Conservation (phyloP, 106 monocot genomes). For the Agapanthus africanus region DNA sequence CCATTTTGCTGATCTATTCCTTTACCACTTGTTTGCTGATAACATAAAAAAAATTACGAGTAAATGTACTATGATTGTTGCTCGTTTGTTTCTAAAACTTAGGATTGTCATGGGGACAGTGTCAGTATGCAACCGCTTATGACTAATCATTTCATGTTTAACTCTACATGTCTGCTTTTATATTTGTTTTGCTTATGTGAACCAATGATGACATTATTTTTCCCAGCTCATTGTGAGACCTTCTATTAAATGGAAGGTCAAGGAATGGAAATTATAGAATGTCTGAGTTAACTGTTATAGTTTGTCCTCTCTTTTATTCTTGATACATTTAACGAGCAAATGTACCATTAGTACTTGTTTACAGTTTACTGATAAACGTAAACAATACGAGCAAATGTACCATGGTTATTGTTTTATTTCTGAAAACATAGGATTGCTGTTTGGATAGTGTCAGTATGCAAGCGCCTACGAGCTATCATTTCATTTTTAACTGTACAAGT, state of each 20-base stretch:
- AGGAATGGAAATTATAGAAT: constrained; percentile 10
- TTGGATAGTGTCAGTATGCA: no score
- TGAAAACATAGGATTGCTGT: no score
- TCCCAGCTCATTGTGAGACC: constrained; percentile 33
- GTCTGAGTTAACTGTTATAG: constrained; percentile 14
- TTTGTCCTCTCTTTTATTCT: not conserved
- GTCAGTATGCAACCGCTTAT: not conserved
- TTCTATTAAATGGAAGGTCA: constrained; percentile 14
- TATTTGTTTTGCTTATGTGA: not conserved
- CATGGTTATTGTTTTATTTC: no score
- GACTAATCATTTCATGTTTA: not conserved
- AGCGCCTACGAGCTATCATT: no score
- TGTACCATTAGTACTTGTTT: no score
- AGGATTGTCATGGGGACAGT: not conserved
- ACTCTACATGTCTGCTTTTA: not conserved
- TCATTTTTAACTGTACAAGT: no score
- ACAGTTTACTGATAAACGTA: no score
- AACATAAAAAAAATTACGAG: not conserved
- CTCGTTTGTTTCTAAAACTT: not conserved
- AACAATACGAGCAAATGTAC: no score
- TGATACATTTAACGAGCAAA: no score
- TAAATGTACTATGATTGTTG: not conserved
- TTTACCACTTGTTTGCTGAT: not conserved
- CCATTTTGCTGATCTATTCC: not conserved
- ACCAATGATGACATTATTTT: constrained; percentile 18